Evolutionary conservation across 2,329 filamentous ascomycete species (phyloP), one percentile per base, ranked within the genome.

Genomic region (Botrytis aclada): DNA sequence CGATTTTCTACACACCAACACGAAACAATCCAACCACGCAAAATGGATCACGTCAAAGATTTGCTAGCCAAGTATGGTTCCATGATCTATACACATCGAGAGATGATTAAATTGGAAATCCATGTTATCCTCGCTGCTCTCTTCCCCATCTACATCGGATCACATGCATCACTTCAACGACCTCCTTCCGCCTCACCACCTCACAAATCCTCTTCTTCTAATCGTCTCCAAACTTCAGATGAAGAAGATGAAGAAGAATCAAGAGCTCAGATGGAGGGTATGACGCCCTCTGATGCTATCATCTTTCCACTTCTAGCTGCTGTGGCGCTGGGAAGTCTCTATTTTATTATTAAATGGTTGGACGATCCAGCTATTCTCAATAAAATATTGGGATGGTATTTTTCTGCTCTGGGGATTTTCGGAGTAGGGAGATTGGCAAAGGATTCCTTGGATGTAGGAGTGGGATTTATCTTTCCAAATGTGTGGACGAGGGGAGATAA

Each of bases 341-440:
- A 98, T 84, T 91, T 95, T 78, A 85, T 97, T 74, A 94, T 98
- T 80, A 94, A 97, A 81, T 96, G 92, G 88, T 88, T 98, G 72
- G 86, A 95, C 76, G 93, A 97, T 79, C 91, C 94, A 0, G 86
- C 90, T 18, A 84, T 97, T 34, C 83, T 98, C 78, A 98, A 95
- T 84, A 93, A 91, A 82, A 88, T 97, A 56, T 84, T 98, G 34
- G 91, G 93, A 56, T 89, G 88, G 79, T 98, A 98, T 84, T 95
- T 97, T 83, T 93, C 92, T 4, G 82, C 89, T 73, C 89, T 95
- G 80, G 93, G 93, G 0, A 82, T 97, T n/a, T 90, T 92, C 75
- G 93, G 93, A 74, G 86, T 96, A 25, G 86, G 90, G 14, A 90
- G 89, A 61, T 86, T 97, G 37, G 83, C 94, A 64, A 90, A 90